A percentile compares a stretch with the other conserved stretches of the same genome.
Evolutionary conservation across 345 rosid genomes (phyloP).

Genomic region (Brassica napus): Da-Ae NC_063446.1:61527501-61528000

Average conservation of each 20-base stretch:
- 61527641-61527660: too few species aligned
- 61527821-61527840: constrained; percentile 90
- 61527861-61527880: constrained; percentile 64
- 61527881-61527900: constrained; percentile 72
- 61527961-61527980: constrained; percentile 46
- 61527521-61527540: too few species aligned
- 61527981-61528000: not conserved
- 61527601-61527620: too few species aligned
- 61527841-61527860: constrained; percentile 72
- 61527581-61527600: too few species aligned
- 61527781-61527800: constrained; percentile 89
- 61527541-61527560: too few species aligned
- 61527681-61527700: too few species aligned
- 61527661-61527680: too few species aligned
- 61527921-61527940: constrained; percentile 3
- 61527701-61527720: constrained; percentile 76
- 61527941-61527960: constrained; percentile 21
- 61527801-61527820: constrained; percentile 69
- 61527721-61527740: constrained; percentile 82
- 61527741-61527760: constrained; percentile 83
- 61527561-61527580: too few species aligned
- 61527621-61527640: too few species aligned
- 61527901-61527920: constrained; percentile 61
- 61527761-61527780: constrained; percentile 90
- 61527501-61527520: too few species aligned